Evolutionary conservation across 495 filamentous ascomycete genomes (phyloP).

Genomic region (Aspergillus steynii): DNA sequence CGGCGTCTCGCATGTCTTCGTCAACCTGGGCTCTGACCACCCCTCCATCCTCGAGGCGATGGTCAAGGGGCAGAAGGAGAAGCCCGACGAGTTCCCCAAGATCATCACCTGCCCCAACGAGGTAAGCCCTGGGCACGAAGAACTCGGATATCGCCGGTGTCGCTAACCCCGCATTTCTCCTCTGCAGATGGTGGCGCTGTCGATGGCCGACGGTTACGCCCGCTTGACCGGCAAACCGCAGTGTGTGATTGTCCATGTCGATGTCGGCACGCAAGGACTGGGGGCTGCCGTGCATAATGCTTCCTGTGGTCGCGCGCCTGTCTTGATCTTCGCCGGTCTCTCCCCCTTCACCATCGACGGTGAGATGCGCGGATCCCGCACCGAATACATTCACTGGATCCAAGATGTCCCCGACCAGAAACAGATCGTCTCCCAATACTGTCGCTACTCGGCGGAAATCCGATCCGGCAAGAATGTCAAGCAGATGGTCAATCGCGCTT

Average conservation of each 20-base stretch:
- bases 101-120: constrained; percentile 96
- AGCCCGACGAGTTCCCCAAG: constrained; percentile 67
- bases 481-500: constrained; percentile 88
- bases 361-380: constrained; percentile 82
- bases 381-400: constrained; percentile 97
- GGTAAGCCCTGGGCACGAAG: constrained; percentile 22
- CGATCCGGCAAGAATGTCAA: constrained; percentile 93
- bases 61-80: constrained; percentile 76
- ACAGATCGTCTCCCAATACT: constrained; percentile 89
- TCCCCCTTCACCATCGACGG: constrained; percentile 90
- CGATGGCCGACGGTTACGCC: constrained; percentile 95
- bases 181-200: constrained; percentile 89
- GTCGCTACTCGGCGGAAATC: constrained; percentile 86
- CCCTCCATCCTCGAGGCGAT: constrained; percentile 95
- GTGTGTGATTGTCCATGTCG: constrained; percentile 92
- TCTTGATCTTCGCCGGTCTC: constrained; percentile 88
- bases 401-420: constrained; percentile 96
- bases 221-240: constrained; percentile 83
- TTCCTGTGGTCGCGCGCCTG: constrained; percentile 78
- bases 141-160: constrained; percentile 1
- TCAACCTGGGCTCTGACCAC: constrained; percentile 94
- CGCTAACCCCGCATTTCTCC: constrained; percentile 17
- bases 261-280: constrained; percentile 91
- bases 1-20: constrained; percentile 86
- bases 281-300: constrained; percentile 94